Conservation (phyloP, 2,329 filamentous ascomycete genomes). For the Pyrenochaeta sp. region DNA sequence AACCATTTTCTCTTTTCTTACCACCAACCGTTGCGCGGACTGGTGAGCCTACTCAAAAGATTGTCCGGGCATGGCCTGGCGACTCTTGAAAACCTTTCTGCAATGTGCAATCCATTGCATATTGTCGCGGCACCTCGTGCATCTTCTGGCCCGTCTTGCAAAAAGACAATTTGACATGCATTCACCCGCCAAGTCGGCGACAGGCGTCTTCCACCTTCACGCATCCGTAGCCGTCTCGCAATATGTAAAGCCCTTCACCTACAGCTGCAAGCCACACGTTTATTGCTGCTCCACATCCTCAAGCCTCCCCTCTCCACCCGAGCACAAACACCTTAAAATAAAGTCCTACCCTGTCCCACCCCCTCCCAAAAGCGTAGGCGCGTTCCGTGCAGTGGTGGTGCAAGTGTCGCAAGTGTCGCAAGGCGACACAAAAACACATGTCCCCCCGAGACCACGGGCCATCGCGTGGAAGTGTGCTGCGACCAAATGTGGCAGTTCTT, state of each 20-base stretch:
- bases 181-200: conserved; percentile 21
- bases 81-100: too few relatives aligned
- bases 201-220: conserved; percentile 6
- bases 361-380: conserved; percentile 26
- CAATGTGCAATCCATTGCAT: too few relatives aligned
- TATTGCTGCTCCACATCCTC: conserved; percentile 23
- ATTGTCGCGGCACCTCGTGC: too few relatives aligned
- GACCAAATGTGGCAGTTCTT: not conserved
- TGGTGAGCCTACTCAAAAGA: too few relatives aligned
- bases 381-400: conserved; percentile 9
- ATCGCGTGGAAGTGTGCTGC: conserved; percentile 11
- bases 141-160: too few relatives aligned
- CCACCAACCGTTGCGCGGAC: too few relatives aligned
- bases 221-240: conserved; percentile 8
- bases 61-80: not conserved
- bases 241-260: conserved; percentile 13
- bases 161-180: too few relatives aligned
- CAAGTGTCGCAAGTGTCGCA: conserved; percentile 31
- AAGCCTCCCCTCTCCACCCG: conserved; percentile 9
- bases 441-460: conserved; percentile 24
- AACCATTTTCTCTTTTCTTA: too few relatives aligned
- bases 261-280: conserved; percentile 35
- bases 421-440: conserved; percentile 31
- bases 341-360: conserved; percentile 23
- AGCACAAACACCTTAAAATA: conserved; percentile 33